Evolutionary conservation across 805 yeast genomes (phyloP).

Genomic region (Candida anglica): DNA sequence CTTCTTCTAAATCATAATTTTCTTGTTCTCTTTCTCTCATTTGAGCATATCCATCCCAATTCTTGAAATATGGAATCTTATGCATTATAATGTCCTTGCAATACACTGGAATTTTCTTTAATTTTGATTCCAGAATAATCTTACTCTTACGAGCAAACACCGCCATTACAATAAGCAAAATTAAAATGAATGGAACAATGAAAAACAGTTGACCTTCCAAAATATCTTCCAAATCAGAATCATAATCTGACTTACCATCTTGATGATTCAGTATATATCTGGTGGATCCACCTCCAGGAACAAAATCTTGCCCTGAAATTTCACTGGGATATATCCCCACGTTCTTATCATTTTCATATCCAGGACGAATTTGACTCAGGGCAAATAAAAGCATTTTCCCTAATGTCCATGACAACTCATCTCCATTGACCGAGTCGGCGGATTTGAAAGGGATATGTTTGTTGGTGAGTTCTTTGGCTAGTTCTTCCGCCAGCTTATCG

Average conservation of each 20-base stretch:
- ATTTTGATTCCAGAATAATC: slow-evolving; percentile 1
- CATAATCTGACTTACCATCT: slow-evolving; percentile 8
- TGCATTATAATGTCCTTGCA: slow-evolving; percentile 12
- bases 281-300: slow-evolving; percentile 25
- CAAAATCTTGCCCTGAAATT: slow-evolving; percentile 26
- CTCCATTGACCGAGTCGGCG: slow-evolving; percentile 74
- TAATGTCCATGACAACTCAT: slow-evolving; percentile 91
- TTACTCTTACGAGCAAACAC: slow-evolving; percentile 17
- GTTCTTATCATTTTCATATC: slow-evolving; percentile 10
- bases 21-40: slow-evolving; percentile 7
- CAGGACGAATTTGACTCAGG: slow-evolving; percentile 52
- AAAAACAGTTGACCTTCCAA: slow-evolving; percentile 2
- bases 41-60: background rate
- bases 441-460: slow-evolving; percentile 70
- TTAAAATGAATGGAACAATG: slow-evolving; percentile 10
- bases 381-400: slow-evolving; percentile 86
- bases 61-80: slow-evolving; percentile 15
- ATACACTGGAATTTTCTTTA: slow-evolving; percentile 1
- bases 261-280: slow-evolving; percentile 1
- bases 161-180: slow-evolving; percentile 13
- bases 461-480: slow-evolving; percentile 20
- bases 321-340: slow-evolving; percentile 42
- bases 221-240: slow-evolving; percentile 14
- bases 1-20: slow-evolving; percentile 30
- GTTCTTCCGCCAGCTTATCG: slow-evolving; percentile 20